Evolutionary conservation across 495 filamentous ascomycete species (phyloP).

Genomic region (Trichocladium uniseriatum): DNA sequence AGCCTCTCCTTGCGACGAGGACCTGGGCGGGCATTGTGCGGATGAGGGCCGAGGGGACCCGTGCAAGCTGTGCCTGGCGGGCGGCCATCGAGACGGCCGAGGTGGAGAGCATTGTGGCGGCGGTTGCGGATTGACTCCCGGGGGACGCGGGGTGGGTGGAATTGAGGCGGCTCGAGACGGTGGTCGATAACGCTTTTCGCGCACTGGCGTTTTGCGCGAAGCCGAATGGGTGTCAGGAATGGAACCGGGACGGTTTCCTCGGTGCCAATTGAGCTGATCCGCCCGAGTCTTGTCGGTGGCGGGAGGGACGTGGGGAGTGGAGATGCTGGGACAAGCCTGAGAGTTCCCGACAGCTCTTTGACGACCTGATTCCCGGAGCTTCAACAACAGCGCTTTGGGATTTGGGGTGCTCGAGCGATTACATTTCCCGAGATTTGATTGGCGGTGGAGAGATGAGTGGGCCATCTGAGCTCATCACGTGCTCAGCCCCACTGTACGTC

Average conservation of each 20-base stretch:
- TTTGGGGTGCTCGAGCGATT: conserved; percentile 24
- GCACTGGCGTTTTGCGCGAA: not conserved
- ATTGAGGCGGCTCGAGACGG: not conserved
- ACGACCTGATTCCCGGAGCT: conserved; percentile 20
- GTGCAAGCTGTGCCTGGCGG: conserved; percentile 30
- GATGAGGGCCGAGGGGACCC: conserved; percentile 2
- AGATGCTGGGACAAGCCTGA: conserved; percentile 18
- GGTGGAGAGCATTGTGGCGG: conserved; percentile 19
- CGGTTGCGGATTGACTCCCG: not conserved
- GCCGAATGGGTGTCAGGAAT: not conserved
- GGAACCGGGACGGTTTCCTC: not conserved
- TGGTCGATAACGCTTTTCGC: not conserved
- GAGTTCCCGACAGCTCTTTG: conserved; percentile 18
- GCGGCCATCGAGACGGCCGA: conserved; percentile 28
- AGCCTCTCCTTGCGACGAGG: conserved; percentile 37
- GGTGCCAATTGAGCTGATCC: not conserved
- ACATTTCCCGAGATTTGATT: conserved; percentile 26
- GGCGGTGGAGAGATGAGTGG: conserved; percentile 1
- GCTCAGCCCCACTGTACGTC: not conserved
- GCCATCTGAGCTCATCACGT: conserved; percentile 1
- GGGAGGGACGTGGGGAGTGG: conserved; percentile 7
- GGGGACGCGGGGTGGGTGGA: not conserved
- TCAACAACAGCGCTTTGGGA: conserved; percentile 7
- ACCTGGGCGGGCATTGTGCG: conserved; percentile 25
- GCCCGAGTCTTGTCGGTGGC: not conserved